Conservation (phyloP, 345 rosid genomes). For the Pseudoturritis turrita region DNA sequence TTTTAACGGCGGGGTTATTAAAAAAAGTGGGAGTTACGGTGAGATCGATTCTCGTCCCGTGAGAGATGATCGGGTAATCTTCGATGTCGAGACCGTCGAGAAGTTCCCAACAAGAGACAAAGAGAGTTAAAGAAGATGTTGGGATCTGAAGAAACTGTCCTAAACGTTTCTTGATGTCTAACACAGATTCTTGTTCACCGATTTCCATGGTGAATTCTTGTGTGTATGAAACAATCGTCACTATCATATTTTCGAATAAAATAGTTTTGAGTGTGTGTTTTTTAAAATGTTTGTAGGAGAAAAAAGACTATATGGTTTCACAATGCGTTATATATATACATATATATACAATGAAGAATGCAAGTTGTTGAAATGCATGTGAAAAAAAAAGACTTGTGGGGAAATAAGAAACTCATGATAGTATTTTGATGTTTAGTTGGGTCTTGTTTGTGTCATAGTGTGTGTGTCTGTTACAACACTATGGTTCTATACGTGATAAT, state of each 20-base stretch:
- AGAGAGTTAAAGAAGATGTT: conserved; percentile 44
- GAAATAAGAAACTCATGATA: conserved; percentile 19
- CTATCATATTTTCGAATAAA: conserved; percentile 38
- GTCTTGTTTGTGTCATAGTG: conserved; percentile 27
- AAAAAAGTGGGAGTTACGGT: conserved; percentile 32
- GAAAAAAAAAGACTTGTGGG: neutral
- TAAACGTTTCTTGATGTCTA: conserved; percentile 55
- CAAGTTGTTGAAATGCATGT: conserved; percentile 30
- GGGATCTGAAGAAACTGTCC: conserved; percentile 56
- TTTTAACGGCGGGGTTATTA: conserved; percentile 2
- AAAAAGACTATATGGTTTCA: neutral
- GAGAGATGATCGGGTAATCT: conserved; percentile 69
- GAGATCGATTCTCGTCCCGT: conserved; percentile 72
- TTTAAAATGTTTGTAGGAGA: conserved; percentile 1
- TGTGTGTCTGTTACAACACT: conserved; percentile 23
- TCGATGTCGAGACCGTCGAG: conserved; percentile 88
- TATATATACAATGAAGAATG: neutral
- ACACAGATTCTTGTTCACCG: conserved; percentile 49
- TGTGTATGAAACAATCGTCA: conserved; percentile 41
- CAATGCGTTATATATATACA: neutral
- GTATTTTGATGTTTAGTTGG: conserved; percentile 21
- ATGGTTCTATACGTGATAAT: conserved; percentile 8
- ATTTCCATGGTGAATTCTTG: conserved; percentile 55
- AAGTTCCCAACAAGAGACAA: conserved; percentile 71
- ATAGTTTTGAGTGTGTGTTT: neutral